Evolutionary conservation across 2,329 filamentous ascomycete species (phyloP), one percentile per base, ranked within the genome.

Genomic region (Alternaria arbusti): DNA sequence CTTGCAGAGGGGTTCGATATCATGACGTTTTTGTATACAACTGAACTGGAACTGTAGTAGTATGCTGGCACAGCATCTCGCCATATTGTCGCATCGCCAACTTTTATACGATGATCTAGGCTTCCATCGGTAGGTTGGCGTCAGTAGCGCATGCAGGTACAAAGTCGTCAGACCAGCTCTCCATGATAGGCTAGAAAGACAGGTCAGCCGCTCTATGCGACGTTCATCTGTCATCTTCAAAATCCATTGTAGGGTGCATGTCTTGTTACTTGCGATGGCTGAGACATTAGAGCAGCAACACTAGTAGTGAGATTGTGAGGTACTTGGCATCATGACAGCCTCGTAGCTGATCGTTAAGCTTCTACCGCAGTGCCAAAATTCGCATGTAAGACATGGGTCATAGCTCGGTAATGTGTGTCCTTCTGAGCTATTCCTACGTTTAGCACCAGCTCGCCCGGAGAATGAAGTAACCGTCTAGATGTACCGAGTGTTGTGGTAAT

Each of bases 121-220:
- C 40, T 25, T 12, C 7, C 25, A 25, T 30, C 44, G 47, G 17
- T 11, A 36, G 20, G 23, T 23, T 32, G 26, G 32, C 36, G 28
- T 22, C 36, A 10, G n/a, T 52, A 52, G 36, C 50, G 54, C 45
- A 59, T 62, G 56, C 63, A 63, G 59, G 59, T 57, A 54, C 55
- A 40, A 56, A 45, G 17, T 40, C 17, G 54, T 46, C 45, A 54
- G 36, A 15, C 5, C 25, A 22, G 17, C 3, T 15, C 10, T 46
- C 54, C 23, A 49, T 36, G 49, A 17, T 28, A 30, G 23, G 25
- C 59, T 52, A 49, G 54, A 57, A 47, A 54, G 23, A 40, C 15
- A 45, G 23, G 20, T 44, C 50, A 50, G 17, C 22, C 45, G 44
- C 56, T 51, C 12, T 9, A 59, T 22, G 13, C 7, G 26, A 44